These are phyloP conservation scores for Amanita exitialis DNA, from an alignment of 768 basidiomycete genomes.

Conservation along the genomic window DNA sequence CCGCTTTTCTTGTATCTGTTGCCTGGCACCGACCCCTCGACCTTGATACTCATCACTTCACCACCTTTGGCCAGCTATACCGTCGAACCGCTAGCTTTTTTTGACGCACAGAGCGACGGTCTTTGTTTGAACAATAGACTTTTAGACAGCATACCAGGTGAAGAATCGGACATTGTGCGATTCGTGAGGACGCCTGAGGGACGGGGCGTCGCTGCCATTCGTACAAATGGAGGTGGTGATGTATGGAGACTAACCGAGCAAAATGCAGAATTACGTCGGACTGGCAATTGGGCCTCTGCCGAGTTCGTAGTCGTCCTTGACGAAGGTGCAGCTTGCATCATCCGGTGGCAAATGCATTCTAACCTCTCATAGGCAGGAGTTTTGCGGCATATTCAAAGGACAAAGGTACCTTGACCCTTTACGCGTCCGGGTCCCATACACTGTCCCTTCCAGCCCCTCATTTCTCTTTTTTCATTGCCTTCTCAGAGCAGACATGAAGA, in stretches of 20 bases:
- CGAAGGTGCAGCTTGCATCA: conserved; percentile 30
- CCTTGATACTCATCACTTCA: conserved; percentile 52
- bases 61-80: conserved; percentile 56
- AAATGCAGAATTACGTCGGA: conserved; percentile 37
- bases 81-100: conserved; percentile 49
- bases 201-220: conserved; percentile 58
- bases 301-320: conserved; percentile 67
- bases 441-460: conserved; percentile 40
- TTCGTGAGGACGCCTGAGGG: conserved; percentile 79
- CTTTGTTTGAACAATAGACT: conserved; percentile 33
- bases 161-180: conserved; percentile 43
- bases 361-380: conserved; percentile 30
- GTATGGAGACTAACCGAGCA: conserved; percentile 45
- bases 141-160: conserved; percentile 27
- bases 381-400: conserved; percentile 50
- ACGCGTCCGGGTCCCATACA: conserved; percentile 33
- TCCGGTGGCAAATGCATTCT: not conserved
- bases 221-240: conserved; percentile 48
- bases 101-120: conserved; percentile 48
- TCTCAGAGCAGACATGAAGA: conserved; percentile 39
- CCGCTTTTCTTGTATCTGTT: conserved; percentile 47
- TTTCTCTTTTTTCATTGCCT: conserved; percentile 58
- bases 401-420: conserved; percentile 40
- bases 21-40: conserved; percentile 30
- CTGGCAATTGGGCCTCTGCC: conserved; percentile 41